A percentile compares a stretch with the other conserved stretches of the same genome.
Evolutionary conservation across 495 filamentous ascomycete species (phyloP).

Genomic region (Penicillium cosmopolitanum): DNA sequence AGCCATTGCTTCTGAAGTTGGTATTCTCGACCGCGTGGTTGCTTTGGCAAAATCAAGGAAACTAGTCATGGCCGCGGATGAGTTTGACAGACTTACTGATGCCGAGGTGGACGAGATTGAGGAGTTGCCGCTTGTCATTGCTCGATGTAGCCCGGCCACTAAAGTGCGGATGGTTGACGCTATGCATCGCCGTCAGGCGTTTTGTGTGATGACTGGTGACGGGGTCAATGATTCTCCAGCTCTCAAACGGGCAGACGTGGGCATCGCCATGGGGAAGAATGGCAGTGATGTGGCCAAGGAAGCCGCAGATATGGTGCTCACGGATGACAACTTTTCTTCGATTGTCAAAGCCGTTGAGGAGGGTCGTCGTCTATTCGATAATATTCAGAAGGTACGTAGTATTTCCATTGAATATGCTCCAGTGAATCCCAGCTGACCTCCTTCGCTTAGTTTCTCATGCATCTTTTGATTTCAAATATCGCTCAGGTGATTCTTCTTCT

Average conservation of each 20-base stretch:
- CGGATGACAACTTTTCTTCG: slow-evolving; percentile 84
- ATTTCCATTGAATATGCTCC: too few species aligned
- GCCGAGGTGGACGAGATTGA: slow-evolving; percentile 63
- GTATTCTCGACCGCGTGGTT: slow-evolving; percentile 56
- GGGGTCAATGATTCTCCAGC: slow-evolving; percentile 87
- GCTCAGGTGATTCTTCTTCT: slow-evolving; percentile 74
- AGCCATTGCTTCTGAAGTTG: slow-evolving; percentile 66
- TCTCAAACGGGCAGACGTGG: slow-evolving; percentile 76
- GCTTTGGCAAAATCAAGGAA: slow-evolving; percentile 53
- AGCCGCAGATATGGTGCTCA: slow-evolving; percentile 83
- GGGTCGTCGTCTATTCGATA: slow-evolving; percentile 74
- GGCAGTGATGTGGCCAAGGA: slow-evolving; percentile 92
- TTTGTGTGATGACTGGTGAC: slow-evolving; percentile 77
- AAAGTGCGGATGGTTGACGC: slow-evolving; percentile 75
- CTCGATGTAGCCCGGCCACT: slow-evolving; percentile 68
- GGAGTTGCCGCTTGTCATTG: slow-evolving; percentile 67
- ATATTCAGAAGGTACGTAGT: slow-evolving; percentile 67
- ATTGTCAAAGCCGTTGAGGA: slow-evolving; percentile 76
- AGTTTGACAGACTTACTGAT: slow-evolving; percentile 65
- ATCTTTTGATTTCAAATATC: slow-evolving; percentile 73
- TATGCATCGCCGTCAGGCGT: slow-evolving; percentile 65
- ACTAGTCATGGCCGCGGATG: slow-evolving; percentile 63
- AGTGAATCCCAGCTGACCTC: not conserved
- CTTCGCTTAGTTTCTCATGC: slow-evolving; percentile 61
- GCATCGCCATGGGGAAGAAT: slow-evolving; percentile 81